These are phyloP conservation scores for Rhodosporidiobolus sp. DNA, from an alignment of 768 basidiomycete genomes.

Conservation along the genomic window DNA sequence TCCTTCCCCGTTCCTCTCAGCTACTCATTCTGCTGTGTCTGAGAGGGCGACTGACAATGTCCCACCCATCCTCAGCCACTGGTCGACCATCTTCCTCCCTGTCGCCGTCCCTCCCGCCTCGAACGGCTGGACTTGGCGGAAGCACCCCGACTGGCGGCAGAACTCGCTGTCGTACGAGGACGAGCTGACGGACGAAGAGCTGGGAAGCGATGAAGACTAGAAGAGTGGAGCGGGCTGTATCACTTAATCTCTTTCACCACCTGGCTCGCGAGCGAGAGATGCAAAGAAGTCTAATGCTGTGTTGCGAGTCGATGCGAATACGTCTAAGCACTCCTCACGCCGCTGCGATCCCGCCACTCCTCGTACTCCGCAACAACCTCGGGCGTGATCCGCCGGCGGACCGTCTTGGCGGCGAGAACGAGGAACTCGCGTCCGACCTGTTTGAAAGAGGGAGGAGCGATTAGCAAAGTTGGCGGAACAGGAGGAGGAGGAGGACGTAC, in stretches of 20 bases:
- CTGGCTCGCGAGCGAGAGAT: not conserved
- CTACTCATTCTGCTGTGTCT: not conserved
- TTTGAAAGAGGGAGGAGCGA: not conserved
- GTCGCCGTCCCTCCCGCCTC: constrained; percentile 74
- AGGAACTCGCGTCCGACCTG: constrained; percentile 77
- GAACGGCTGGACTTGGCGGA: constrained; percentile 77
- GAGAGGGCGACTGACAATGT: no score
- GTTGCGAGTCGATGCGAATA: no score
- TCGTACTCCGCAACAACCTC: constrained; percentile 69
- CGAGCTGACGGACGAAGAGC: constrained; percentile 79
- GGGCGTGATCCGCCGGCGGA: constrained; percentile 80
- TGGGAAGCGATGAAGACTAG: constrained; percentile 34
- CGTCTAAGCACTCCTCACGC: constrained; percentile 35
- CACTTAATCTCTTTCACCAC: no score
- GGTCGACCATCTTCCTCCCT: constrained; percentile 76
- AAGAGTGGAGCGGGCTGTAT: not conserved
- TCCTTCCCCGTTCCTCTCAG: not conserved
- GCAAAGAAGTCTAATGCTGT: not conserved
- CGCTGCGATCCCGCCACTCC: constrained; percentile 59
- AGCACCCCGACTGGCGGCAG: constrained; percentile 60
- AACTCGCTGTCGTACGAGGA: constrained; percentile 68
- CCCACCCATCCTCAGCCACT: constrained; percentile 56
- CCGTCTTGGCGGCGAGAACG: constrained; percentile 64
- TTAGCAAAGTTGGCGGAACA: not conserved
- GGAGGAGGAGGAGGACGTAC: constrained; percentile 54